Evolutionary conservation across 306 rosid species (phyloP).

Genomic region (Dalbergia oliveri): DNA sequence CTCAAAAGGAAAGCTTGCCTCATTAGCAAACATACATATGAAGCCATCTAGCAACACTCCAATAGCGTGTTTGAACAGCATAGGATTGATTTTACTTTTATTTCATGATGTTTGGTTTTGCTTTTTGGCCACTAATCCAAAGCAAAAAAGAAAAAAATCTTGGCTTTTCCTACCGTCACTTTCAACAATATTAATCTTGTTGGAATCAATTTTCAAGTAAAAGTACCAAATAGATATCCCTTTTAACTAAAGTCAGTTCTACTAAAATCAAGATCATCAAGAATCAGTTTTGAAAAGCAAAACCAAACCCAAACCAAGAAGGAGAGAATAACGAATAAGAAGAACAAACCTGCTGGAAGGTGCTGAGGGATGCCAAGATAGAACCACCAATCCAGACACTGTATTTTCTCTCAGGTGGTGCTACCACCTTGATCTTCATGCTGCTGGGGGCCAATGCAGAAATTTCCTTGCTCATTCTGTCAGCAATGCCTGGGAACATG

Average conservation of each 20-base stretch:
- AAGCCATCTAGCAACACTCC: neutral
- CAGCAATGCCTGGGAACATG: constrained; percentile 98
- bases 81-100: no score
- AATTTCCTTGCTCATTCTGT: constrained; percentile 98
- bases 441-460: constrained; percentile 98
- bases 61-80: no score
- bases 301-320: neutral
- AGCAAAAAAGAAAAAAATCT: no score
- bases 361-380: constrained; percentile 98
- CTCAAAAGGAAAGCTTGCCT: constrained; percentile 11
- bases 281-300: no score
- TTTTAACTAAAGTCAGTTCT: no score
- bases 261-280: no score
- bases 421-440: constrained; percentile 99
- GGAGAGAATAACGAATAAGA: constrained; percentile 9
- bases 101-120: no score
- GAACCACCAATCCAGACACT: constrained; percentile 99
- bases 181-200: no score
- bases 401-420: constrained; percentile 98
- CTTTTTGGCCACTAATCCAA: no score
- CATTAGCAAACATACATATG: constrained; percentile 27
- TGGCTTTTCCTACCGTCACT: no score
- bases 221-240: no score
- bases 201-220: no score
- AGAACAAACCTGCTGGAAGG: constrained; percentile 94